Evolutionary conservation across 73 alveolate species (phyloP), one percentile per base, ranked within the genome.

Genomic region (Durusdinium trenchii): DNA sequence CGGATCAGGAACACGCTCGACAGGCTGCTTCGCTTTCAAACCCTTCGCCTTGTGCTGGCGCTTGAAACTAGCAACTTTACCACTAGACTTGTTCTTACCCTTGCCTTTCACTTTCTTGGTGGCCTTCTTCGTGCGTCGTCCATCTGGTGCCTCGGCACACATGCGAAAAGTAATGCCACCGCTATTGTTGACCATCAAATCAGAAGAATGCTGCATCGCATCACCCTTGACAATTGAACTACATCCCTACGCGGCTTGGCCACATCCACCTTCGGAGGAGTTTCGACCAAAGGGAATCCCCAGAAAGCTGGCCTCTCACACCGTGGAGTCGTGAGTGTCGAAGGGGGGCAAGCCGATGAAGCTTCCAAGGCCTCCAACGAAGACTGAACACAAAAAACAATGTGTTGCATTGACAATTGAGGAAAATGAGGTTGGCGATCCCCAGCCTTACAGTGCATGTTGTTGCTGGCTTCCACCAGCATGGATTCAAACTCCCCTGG

Each of bases 201-300:
- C 82, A 23, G 36, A 16, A 62, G 43, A 14, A n/a, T 1, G 43
- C 38, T 42, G 14, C 23, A 57, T 23, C 69, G 69, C 23, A 57
- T 57, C 12, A 57, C 12, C 23, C 69, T 16, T 16, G 12, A 23
- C 12, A 16, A 57, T 57, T 16, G 23, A 57, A 16, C 69, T 16
- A 57, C 69, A 57, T 57, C 69, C 12, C 69, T 23, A 16, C 23
- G 3, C 85, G 43, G 57, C 85, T 75, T 51, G 43, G 57, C 9
- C 10, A 16, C 85, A 5, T 40, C 57, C 3, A 40, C 85, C 57
- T 75, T 75, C 38, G 85, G 85, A 38, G 85, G 85, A 35, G 85
- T 75, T 1, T 42, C 85, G 14, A 75, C 85, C 40, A 75, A 7
- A 1, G 85, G 85, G n/a, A 75, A 75, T 75, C 85, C 85, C 85